Conservation (phyloP, 2,329 filamentous ascomycete species). For the Didymella sp. region DNA sequence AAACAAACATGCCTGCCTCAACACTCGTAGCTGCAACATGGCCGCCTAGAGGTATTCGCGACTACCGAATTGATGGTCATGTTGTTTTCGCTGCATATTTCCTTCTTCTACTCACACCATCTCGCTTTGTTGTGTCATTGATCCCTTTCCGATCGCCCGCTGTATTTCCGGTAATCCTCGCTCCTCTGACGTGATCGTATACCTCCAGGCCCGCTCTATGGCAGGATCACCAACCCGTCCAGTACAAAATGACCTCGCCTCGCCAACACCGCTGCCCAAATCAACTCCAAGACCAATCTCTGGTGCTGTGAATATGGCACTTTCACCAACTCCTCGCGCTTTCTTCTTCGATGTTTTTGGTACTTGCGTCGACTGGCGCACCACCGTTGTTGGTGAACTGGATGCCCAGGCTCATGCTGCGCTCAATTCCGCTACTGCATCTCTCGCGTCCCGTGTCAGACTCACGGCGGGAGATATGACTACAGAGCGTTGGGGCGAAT, state of each 20-base stretch:
- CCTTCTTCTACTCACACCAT: not conserved
- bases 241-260: slow-evolving; percentile 24
- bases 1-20: slow-evolving; percentile 10
- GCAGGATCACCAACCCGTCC: slow-evolving; percentile 18
- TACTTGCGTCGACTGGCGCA: slow-evolving; percentile 81
- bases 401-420: slow-evolving; percentile 56
- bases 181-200: slow-evolving; percentile 23
- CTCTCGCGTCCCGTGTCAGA: slow-evolving; percentile 57
- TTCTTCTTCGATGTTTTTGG: slow-evolving; percentile 80
- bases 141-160: slow-evolving; percentile 17
- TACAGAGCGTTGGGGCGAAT: slow-evolving; percentile 64
- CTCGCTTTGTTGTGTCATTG: not conserved
- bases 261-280: slow-evolving; percentile 18
- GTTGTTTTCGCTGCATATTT: not conserved
- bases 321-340: slow-evolving; percentile 56
- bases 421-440: slow-evolving; percentile 56
- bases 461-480: slow-evolving; percentile 60
- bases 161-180: slow-evolving; percentile 17
- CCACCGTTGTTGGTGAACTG: slow-evolving; percentile 68
- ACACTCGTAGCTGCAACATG: not conserved
- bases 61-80: not conserved
- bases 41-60: not conserved
- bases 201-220: slow-evolving; percentile 19
- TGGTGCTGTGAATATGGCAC: slow-evolving; percentile 31
- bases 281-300: slow-evolving; percentile 15